Evolutionary conservation across 2,329 filamentous ascomycete species (phyloP).

Genomic region (Pyrenochaeta sp.): DNA sequence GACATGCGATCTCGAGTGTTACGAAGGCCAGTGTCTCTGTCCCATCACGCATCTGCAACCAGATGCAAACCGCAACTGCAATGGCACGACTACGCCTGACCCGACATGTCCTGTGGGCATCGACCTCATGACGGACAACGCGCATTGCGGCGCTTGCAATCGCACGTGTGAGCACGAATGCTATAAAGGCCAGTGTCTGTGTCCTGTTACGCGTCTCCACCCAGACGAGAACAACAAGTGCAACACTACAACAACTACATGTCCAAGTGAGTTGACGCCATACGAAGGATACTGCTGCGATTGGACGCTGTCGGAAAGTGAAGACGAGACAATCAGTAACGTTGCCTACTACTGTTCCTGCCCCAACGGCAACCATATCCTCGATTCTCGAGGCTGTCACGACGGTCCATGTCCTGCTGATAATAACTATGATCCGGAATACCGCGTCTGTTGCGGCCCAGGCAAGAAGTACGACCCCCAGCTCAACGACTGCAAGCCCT

Average conservation of each 20-base stretch:
- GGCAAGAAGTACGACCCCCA: no score
- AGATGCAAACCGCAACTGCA: not conserved
- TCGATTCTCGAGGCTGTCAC: not conserved
- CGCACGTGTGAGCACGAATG: not conserved
- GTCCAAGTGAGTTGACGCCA: not conserved
- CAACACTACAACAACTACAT: not conserved
- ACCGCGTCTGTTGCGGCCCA: no score
- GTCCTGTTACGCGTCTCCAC: not conserved
- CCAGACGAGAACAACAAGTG: not conserved
- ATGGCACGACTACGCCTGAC: not conserved
- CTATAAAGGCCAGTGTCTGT: conserved; percentile 2
- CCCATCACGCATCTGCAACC: not conserved
- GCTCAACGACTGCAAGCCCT: not conserved
- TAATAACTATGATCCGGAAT: not conserved
- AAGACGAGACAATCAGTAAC: not conserved
- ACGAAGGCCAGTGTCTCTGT: conserved; percentile 1
- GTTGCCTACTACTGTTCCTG: not conserved
- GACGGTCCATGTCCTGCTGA: not conserved
- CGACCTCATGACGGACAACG: conserved; percentile 1
- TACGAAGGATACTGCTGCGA: not conserved
- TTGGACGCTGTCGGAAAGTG: no score
- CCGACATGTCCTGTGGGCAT: not conserved
- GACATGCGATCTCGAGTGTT: not conserved
- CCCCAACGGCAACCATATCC: not conserved
- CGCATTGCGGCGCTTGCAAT: conserved; percentile 3